Evolutionary conservation across 176 grass and related monocot species (phyloP).

Genomic region (Elymus sibiricus): DNA sequence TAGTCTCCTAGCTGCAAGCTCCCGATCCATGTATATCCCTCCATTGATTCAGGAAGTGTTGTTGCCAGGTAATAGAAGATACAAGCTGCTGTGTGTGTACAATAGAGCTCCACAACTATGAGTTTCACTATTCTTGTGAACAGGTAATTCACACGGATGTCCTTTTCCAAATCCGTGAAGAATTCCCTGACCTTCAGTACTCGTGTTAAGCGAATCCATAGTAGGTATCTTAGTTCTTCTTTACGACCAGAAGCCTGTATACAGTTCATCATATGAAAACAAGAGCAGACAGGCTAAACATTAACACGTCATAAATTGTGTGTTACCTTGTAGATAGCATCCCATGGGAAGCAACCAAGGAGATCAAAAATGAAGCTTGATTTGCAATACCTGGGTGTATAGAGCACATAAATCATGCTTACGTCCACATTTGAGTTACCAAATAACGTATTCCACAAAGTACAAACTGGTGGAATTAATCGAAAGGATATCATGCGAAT

Average conservation of each 20-base stretch:
- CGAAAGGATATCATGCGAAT: not conserved
- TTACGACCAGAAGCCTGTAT: conserved; percentile 60
- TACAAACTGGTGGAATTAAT: not conserved
- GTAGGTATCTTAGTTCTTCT: conserved; percentile 88
- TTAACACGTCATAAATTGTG: not conserved
- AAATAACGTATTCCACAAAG: not conserved
- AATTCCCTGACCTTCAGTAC: conserved; percentile 61
- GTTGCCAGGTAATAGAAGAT: conserved; percentile 97
- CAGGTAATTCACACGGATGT: conserved; percentile 94
- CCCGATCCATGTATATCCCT: conserved; percentile 92
- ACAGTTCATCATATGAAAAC: not conserved
- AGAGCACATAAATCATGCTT: conserved; percentile 3
- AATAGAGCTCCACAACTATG: conserved; percentile 91
- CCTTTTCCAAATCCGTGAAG: conserved; percentile 76
- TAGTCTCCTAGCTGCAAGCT: conserved; percentile 77
- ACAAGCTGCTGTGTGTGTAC: conserved; percentile 89
- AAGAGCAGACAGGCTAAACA: not conserved
- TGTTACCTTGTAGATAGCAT: conserved; percentile 76
- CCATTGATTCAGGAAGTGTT: conserved; percentile 79
- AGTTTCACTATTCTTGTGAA: conserved; percentile 99
- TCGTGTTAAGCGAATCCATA: conserved; percentile 87
- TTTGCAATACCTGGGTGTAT: conserved; percentile 64
- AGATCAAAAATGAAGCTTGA: conserved; percentile 79
- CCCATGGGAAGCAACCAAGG: conserved; percentile 84
- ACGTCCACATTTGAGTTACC: not conserved